These are phyloP conservation scores for Lentinula sp. DNA, from an alignment of 768 basidiomycete species.

Conservation along the genomic window DNA sequence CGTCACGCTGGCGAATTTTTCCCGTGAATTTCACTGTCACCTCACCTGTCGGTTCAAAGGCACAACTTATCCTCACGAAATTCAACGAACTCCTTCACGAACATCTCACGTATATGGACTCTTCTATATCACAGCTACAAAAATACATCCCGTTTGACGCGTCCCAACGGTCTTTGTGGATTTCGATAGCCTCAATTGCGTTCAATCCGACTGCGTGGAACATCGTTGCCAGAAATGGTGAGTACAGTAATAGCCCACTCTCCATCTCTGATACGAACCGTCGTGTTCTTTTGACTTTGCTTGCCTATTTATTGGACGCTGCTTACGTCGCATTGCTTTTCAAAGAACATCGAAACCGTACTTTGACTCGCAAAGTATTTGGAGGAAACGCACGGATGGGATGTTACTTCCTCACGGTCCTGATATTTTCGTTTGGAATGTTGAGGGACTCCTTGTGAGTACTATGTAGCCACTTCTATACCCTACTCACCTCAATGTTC, in stretches of 20 bases:
- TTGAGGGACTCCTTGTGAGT: slow-evolving; percentile 82
- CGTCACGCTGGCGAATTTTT: neutral
- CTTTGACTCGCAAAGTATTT: slow-evolving; percentile 71
- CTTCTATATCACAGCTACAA: neutral
- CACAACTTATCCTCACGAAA: neutral
- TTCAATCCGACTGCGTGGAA: slow-evolving; percentile 99
- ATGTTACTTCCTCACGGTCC: slow-evolving; percentile 80
- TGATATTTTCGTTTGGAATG: slow-evolving; percentile 84
- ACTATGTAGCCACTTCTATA: neutral
- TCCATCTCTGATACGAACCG: neutral
- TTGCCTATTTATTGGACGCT: neutral
- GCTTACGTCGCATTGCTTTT: no score
- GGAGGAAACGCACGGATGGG: slow-evolving; percentile 68
- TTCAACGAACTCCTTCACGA: neutral
- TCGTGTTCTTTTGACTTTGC: neutral
- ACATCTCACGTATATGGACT: neutral
- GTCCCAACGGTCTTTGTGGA: slow-evolving; percentile 56
- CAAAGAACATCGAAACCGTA: slow-evolving; percentile 70
- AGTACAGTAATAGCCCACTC: slow-evolving; percentile 14
- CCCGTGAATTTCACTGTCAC: no score
- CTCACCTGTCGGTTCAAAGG: no score
- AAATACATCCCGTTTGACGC: neutral
- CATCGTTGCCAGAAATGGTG: slow-evolving; percentile 87
- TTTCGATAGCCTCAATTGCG: slow-evolving; percentile 62
- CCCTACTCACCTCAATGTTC: slow-evolving; percentile 1